phyloP scores from a whole-genome alignment of 352 stramenopile species.

The Aphanomyces euteiches region DNA sequence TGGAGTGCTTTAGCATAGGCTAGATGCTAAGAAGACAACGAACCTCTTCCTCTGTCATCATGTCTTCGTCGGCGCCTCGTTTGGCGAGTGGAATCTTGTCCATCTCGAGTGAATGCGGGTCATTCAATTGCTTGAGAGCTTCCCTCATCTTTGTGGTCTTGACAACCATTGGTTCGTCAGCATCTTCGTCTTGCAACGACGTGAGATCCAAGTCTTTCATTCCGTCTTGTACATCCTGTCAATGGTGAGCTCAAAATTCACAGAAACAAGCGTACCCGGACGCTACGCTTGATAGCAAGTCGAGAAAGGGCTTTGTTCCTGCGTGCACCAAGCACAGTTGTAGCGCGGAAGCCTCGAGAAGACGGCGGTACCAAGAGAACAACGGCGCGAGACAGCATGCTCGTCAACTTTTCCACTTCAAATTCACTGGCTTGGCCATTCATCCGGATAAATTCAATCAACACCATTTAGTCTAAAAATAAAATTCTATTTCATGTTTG shows the following conservation, averaged over 20 bases:
- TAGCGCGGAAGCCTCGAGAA: constrained; percentile 5
- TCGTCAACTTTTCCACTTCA: not conserved
- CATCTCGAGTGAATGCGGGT: constrained; percentile 20
- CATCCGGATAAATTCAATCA: constrained; percentile 1
- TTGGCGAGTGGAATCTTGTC: constrained; percentile 25
- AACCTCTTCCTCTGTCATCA: constrained; percentile 23
- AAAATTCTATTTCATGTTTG: too few relatives aligned
- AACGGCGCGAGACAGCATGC: constrained; percentile 8
- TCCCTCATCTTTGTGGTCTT: constrained; percentile 19
- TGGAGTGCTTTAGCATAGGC: not conserved
- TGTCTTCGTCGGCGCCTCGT: not conserved
- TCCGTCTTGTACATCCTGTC: constrained; percentile 20
- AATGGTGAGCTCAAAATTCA: not conserved
- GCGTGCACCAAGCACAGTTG: not conserved
- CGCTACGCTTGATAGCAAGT: constrained; percentile 23
- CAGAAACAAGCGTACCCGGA: constrained; percentile 12
- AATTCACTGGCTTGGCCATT: not conserved
- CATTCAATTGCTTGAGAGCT: constrained; percentile 14
- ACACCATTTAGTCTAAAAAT: not conserved
- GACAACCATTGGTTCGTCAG: not conserved
- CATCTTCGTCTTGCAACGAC: constrained; percentile 7
- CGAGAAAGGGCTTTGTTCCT: constrained; percentile 20
- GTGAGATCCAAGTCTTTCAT: constrained; percentile 20
- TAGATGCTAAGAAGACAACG: not conserved
- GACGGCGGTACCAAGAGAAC: not conserved